A percentile compares a stretch with the other conserved stretches of the same genome.
Conservation (phyloP, 2,329 filamentous ascomycete genomes). For the Amesomyces nigricolor region DNA sequence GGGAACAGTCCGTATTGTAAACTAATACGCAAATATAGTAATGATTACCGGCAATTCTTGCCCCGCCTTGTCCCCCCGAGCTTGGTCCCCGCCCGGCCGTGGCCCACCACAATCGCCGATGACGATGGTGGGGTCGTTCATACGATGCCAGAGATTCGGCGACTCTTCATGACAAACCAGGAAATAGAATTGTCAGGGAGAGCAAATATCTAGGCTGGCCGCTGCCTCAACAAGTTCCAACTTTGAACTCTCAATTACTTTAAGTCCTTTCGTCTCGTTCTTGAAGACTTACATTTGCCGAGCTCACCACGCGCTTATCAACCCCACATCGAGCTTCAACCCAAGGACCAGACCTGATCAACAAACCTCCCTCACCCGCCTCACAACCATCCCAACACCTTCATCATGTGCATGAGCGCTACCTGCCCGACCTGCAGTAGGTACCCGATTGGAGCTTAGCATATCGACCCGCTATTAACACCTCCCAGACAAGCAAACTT, state of each 20-base stretch:
- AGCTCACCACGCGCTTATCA: neutral
- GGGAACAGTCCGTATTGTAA: neutral
- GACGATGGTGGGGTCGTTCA: neutral
- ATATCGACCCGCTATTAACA: neutral
- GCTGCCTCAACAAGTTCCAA: too few species aligned
- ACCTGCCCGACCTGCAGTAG: constrained; percentile 40
- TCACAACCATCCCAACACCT: neutral
- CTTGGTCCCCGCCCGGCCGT: constrained; percentile 1
- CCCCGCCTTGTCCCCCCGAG: neutral
- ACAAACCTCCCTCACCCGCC: neutral
- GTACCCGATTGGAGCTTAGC: constrained; percentile 14
- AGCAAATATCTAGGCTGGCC: neutral
- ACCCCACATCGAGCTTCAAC: too few species aligned
- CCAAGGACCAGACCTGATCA: too few species aligned
- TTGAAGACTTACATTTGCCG: neutral
- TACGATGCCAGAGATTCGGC: neutral
- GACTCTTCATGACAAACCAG: constrained; percentile 2
- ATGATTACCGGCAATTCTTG: neutral
- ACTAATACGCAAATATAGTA: too few species aligned
- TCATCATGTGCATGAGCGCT: constrained; percentile 38
- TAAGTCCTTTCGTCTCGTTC: too few species aligned
- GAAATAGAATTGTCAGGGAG: neutral
- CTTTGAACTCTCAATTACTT: too few species aligned
- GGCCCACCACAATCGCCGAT: constrained; percentile 8
- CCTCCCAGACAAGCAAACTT: constrained; percentile 40